Conservation (phyloP, 768 basidiomycete species). For the Pulveroboletus sp. region DNA sequence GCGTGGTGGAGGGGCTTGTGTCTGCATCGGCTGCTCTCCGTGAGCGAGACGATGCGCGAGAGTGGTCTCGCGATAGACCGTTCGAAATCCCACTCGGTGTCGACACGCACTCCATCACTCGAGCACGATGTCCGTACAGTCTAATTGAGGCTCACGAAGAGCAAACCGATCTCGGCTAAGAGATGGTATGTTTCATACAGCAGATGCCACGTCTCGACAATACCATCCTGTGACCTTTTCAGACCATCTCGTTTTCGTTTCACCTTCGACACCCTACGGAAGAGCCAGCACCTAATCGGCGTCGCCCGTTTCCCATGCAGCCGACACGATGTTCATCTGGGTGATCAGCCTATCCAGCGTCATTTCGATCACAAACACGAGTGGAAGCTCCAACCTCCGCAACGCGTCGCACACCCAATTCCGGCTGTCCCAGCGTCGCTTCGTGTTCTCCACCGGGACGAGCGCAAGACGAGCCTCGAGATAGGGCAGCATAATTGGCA, state of each 20-base stretch:
- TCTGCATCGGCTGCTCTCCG: too few species aligned
- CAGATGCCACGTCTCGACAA: too few species aligned
- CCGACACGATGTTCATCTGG: slow-evolving; percentile 9
- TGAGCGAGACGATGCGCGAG: too few species aligned
- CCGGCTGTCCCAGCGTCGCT: background rate
- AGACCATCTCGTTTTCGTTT: too few species aligned
- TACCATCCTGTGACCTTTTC: background rate
- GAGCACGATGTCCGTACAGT: too few species aligned
- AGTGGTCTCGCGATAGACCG: too few species aligned
- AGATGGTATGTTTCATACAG: too few species aligned
- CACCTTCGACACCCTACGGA: background rate
- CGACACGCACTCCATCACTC: too few species aligned
- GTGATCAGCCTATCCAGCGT: background rate
- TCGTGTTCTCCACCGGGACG: background rate
- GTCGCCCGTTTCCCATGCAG: background rate
- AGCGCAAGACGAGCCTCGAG: slow-evolving; percentile 6
- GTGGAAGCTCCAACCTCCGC: slow-evolving; percentile 1
- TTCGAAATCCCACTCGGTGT: too few species aligned
- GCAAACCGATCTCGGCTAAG: too few species aligned
- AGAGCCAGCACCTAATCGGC: background rate
- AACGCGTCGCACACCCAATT: slow-evolving; percentile 7
- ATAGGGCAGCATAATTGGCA: background rate
- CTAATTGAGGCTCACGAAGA: too few species aligned
- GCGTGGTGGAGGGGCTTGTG: too few species aligned
- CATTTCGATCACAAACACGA: background rate